Percentiles rank a stretch among this genome's conserved stretches.
Evolutionary conservation across 345 rosid genomes (phyloP).

Genomic region (Populus alba): DNA sequence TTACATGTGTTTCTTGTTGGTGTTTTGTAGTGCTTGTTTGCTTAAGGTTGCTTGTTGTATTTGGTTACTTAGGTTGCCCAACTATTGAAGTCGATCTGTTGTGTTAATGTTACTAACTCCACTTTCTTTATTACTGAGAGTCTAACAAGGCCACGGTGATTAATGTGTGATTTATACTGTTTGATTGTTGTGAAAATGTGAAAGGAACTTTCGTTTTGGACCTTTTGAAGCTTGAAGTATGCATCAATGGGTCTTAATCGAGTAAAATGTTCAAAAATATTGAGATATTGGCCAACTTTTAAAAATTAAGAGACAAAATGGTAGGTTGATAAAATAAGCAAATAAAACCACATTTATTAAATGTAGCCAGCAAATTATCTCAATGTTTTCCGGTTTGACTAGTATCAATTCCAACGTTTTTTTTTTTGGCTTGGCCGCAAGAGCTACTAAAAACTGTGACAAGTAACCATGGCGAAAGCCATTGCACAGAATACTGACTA

Average conservation of each 20-base stretch:
- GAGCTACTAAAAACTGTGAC: background rate
- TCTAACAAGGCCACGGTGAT: background rate
- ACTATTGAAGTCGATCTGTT: slow-evolving; percentile 29
- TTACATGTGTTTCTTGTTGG: background rate
- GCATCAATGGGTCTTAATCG: background rate
- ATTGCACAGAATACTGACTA: slow-evolving; percentile 17
- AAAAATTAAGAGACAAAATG: no score
- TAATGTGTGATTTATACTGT: background rate
- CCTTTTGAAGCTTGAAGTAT: slow-evolving; percentile 1
- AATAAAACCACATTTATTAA: no score
- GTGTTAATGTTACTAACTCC: background rate
- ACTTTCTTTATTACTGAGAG: background rate
- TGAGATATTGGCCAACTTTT: no score
- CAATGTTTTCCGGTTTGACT: background rate
- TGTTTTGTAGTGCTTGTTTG: background rate
- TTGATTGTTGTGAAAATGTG: slow-evolving; percentile 15
- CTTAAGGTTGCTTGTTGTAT: background rate
- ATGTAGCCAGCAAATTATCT: no score
- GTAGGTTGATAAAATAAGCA: no score
- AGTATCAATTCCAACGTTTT: background rate
- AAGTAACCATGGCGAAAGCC: background rate
- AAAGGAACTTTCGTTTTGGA: background rate
- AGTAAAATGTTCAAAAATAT: background rate
- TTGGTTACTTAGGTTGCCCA: background rate
- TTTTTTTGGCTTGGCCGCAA: background rate